These are phyloP conservation scores for Exophiala calicioides DNA, from an alignment of 2,329 filamentous ascomycete species.

Conservation along the genomic window DNA sequence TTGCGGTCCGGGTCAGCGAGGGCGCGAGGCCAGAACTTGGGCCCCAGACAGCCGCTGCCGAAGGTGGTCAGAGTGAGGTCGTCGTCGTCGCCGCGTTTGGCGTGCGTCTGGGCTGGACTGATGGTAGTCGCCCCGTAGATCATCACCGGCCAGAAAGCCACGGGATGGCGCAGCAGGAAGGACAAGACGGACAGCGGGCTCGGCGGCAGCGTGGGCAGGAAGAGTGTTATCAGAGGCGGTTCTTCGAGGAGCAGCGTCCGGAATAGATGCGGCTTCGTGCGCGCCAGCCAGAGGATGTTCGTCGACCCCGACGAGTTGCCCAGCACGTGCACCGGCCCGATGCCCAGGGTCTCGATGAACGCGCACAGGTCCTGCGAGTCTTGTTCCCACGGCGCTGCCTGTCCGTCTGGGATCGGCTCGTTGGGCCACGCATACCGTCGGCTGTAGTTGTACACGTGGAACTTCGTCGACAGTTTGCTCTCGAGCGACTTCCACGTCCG, in stretches of 20 bases:
- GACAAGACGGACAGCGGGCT: conserved; percentile 4
- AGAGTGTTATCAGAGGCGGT: conserved; percentile 16
- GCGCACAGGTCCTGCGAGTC: conserved; percentile 12
- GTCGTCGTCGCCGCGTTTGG: conserved; percentile 11
- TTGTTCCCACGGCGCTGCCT: conserved; percentile 12
- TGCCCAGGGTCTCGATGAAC: conserved; percentile 14
- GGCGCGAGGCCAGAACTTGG: conserved; percentile 15
- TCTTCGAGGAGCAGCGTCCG: conserved; percentile 18
- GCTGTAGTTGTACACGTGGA: conserved; percentile 21
- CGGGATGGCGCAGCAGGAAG: conserved; percentile 17
- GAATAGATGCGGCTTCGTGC: conserved; percentile 15
- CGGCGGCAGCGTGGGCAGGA: conserved; percentile 13
- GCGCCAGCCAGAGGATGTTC: conserved; percentile 6
- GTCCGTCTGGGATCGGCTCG: conserved; percentile 12
- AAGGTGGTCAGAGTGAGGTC: conserved; percentile 6
- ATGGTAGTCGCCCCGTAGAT: conserved; percentile 11
- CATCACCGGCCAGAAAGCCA: conserved; percentile 21
- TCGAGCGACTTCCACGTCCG: conserved; percentile 17
- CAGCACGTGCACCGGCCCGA: conserved; percentile 17
- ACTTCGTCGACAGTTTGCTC: conserved; percentile 9
- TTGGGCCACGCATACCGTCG: conserved; percentile 21
- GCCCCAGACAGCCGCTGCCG: conserved; percentile 8
- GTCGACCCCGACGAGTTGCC: conserved; percentile 19
- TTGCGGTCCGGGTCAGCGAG: conserved; percentile 10
- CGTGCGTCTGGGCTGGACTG: conserved; percentile 5